phyloP scores from a whole-genome alignment of 2,329 filamentous ascomycete species.

The Arachnomyces sp. region DNA sequence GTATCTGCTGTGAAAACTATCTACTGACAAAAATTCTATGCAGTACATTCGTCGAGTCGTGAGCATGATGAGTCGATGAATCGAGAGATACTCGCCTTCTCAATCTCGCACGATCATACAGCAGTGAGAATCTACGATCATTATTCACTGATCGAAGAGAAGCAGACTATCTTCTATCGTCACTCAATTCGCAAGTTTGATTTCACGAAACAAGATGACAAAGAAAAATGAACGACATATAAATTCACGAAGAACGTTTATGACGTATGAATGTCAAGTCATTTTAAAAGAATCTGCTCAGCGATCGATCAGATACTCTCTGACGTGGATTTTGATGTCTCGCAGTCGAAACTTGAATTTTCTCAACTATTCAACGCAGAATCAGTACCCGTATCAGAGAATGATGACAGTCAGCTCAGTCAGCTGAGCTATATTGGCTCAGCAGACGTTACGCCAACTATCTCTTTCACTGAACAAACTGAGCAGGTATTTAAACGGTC shows the following conservation, averaged over 20 bases:
- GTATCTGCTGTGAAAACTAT: constrained; percentile 29
- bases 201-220: constrained; percentile 26
- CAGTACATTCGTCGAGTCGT: constrained; percentile 31
- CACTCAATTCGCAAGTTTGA: constrained; percentile 28
- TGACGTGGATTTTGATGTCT: not conserved
- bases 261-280: constrained; percentile 25
- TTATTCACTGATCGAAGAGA: constrained; percentile 30
- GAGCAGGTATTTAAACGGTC: constrained; percentile 5
- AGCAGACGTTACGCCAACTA: constrained; percentile 6
- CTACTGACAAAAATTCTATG: no score
- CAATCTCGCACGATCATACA: constrained; percentile 30
- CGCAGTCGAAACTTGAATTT: not conserved
- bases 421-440: constrained; percentile 6
- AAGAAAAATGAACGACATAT: constrained; percentile 32
- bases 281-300: constrained; percentile 8
- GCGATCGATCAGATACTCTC: constrained; percentile 9
- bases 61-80: constrained; percentile 25
- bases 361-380: constrained; percentile 1
- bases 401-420: constrained; percentile 1
- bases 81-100: constrained; percentile 38
- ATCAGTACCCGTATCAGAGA: not conserved
- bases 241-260: constrained; percentile 33
- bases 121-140: constrained; percentile 35
- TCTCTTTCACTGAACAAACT: constrained; percentile 6
- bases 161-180: constrained; percentile 30